phyloP scores from a whole-genome alignment of 2,329 filamentous ascomycete genomes.

The Cucurbitaria berberidis region DNA sequence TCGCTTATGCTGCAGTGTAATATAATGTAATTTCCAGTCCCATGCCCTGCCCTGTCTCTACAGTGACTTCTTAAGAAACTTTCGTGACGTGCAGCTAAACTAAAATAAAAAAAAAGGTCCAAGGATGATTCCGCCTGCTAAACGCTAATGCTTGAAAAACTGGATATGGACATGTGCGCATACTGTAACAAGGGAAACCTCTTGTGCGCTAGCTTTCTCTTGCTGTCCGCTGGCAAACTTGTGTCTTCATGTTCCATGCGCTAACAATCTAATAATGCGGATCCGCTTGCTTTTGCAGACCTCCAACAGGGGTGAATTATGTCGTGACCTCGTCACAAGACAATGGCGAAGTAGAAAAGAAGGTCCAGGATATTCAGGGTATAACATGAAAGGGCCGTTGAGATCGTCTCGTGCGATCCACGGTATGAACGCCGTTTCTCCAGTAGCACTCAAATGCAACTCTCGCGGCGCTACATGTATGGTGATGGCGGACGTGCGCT shows the following conservation, averaged over 20 bases:
- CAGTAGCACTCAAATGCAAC: slow-evolving; percentile 1
- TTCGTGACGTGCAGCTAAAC: slow-evolving; percentile 6
- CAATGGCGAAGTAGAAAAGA: slow-evolving; percentile 24
- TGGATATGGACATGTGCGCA: slow-evolving; percentile 5
- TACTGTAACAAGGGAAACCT: slow-evolving; percentile 4
- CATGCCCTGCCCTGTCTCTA: slow-evolving; percentile 1
- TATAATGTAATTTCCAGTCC: slow-evolving; percentile 7
- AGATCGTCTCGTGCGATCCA: slow-evolving; percentile 11
- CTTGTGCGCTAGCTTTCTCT: background rate
- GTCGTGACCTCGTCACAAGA: slow-evolving; percentile 32
- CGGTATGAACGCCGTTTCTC: slow-evolving; percentile 5
- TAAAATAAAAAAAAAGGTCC: slow-evolving; percentile 6
- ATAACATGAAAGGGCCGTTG: slow-evolving; percentile 31
- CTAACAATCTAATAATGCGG: slow-evolving; percentile 15
- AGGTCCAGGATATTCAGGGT: slow-evolving; percentile 34
- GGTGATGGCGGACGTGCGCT: slow-evolving; percentile 5
- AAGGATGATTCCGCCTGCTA: slow-evolving; percentile 5
- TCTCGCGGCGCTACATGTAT: slow-evolving; percentile 2
- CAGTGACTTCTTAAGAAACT: background rate
- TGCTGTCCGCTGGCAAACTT: slow-evolving; percentile 15
- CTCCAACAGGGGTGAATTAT: slow-evolving; percentile 11
- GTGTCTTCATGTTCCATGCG: slow-evolving; percentile 1
- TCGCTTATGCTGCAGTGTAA: slow-evolving; percentile 2
- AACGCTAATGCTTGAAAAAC: slow-evolving; percentile 18
- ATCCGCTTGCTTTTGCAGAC: slow-evolving; percentile 14